Base-by-base conservation (phyloP, 1,284 basidiomycete species). In the Chalciporus piperatoides region DNA sequence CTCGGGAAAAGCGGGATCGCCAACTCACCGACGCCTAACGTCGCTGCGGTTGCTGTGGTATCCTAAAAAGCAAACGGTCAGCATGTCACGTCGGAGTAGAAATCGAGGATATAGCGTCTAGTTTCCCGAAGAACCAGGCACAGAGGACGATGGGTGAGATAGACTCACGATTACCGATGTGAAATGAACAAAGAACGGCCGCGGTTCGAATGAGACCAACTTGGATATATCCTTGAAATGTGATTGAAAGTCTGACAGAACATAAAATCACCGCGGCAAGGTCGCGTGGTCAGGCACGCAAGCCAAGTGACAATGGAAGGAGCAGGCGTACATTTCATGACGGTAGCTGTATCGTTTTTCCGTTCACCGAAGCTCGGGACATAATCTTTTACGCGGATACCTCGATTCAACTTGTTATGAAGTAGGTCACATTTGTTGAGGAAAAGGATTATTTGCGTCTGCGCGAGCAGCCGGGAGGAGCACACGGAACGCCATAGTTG, bases 371-470 rank as follows among this genome's bases (percentile, higher is more conserved):
- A 86, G 57, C 78, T 84, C 4, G 80, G 74, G 24, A 89, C 77
- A 24, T 74, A 79, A 52, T 86, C 79, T 44, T 71, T 72, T 51
- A 89, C 79, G 19, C 72, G 66, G 6, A 83, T 69, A 0, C 83
- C 85, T 38, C 77, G 72, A 58, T 73, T 75, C 28, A 86, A 71
- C 60, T 89, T 86, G 54, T 79, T 76, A 62, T 82, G 77, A 0
- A 90, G 72, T 36, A 88, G 69, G 58, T 89, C 86, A 41, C 79
- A 81, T 60, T 84, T 84, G 62, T 84, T 84, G 49, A 83, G 70
- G 62, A 84, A 70, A 21, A 63, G 75, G 44, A 86, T 79, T 30
- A 86, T 73, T 59, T 84, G 81, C 8, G 80, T 81, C 43, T 74
- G 70, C 4, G 77, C 69, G 10, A 89, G 75, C 28, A 87, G 66